These are phyloP conservation scores for Heterobasidion parviporum DNA, from an alignment of 1,284 basidiomycete genomes.

Conservation along the genomic window DNA sequence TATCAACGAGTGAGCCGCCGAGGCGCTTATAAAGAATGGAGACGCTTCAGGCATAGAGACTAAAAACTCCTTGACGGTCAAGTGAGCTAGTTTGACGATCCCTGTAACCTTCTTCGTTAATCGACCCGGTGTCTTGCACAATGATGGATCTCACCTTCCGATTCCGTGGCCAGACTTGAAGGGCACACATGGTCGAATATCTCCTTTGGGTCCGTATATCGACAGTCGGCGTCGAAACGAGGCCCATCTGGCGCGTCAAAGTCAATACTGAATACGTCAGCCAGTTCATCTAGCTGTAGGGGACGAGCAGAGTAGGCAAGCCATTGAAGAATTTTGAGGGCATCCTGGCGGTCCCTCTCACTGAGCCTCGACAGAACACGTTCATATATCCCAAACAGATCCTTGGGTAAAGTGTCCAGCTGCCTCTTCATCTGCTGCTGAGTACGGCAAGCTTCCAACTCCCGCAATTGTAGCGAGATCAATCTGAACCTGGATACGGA, in stretches of 20 bases:
- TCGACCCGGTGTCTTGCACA: no score
- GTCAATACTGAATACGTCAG: not conserved
- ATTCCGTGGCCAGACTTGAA: not conserved
- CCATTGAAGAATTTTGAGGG: not conserved
- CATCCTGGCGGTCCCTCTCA: not conserved
- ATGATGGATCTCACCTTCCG: not conserved
- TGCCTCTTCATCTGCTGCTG: not conserved
- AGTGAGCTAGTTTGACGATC: not conserved
- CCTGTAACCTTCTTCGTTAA: no score
- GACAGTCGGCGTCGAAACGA: not conserved
- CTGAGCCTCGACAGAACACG: not conserved
- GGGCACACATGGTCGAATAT: not conserved
- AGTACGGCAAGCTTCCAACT: not conserved
- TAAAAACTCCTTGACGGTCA: not conserved
- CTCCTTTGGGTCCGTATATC: not conserved
- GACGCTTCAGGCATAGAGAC: not conserved
- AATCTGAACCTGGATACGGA: not conserved
- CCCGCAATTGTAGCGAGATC: not conserved
- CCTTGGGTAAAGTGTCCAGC: not conserved
- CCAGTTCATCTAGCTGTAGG: not conserved
- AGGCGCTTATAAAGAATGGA: not conserved
- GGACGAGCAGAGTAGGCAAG: not conserved
- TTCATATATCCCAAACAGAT: not conserved
- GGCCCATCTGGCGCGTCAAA: not conserved
- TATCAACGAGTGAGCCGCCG: not conserved